Evolutionary conservation across 148 eudicot species (phyloP).

Genomic region (Polygonum maritimum): DNA sequence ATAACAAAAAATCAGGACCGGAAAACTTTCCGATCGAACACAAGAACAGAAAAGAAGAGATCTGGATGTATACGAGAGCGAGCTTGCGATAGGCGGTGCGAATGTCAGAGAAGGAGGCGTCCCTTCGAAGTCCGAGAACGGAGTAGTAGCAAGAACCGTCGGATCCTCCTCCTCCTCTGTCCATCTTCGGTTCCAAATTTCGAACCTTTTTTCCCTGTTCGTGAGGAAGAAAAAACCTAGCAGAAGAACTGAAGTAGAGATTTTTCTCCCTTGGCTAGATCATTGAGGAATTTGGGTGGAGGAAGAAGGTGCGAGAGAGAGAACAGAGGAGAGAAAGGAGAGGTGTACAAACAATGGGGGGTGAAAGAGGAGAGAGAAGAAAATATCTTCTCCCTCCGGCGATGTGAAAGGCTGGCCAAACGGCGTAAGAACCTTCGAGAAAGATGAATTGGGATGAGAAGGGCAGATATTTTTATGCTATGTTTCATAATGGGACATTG

Average conservation of each 20-base stretch:
- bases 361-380: background rate
- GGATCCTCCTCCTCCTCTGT: conserved; percentile 51
- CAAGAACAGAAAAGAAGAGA: background rate
- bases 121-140: conserved; percentile 60
- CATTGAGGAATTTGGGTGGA: background rate
- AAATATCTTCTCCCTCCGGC: conserved; percentile 7
- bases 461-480: background rate
- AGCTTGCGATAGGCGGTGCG: conserved; percentile 84
- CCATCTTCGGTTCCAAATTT: conserved; percentile 20
- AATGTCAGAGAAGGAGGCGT: conserved; percentile 66
- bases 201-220: background rate
- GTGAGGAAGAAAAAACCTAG: background rate
- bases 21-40: background rate
- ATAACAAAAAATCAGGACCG: background rate
- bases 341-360: background rate
- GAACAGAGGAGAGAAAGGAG: background rate
- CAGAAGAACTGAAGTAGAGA: background rate
- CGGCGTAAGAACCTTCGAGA: conserved; percentile 2
- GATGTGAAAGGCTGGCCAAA: background rate
- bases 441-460: background rate
- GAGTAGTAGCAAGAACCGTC: conserved; percentile 53
- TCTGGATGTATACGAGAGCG: conserved; percentile 48
- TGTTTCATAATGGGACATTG: background rate
- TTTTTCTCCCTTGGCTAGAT: background rate
- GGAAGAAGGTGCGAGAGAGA: background rate